These are phyloP conservation scores for Bryum argenteum DNA, from an alignment of 225 moss, liverwort and hornwort species.

Conservation along the genomic window DNA sequence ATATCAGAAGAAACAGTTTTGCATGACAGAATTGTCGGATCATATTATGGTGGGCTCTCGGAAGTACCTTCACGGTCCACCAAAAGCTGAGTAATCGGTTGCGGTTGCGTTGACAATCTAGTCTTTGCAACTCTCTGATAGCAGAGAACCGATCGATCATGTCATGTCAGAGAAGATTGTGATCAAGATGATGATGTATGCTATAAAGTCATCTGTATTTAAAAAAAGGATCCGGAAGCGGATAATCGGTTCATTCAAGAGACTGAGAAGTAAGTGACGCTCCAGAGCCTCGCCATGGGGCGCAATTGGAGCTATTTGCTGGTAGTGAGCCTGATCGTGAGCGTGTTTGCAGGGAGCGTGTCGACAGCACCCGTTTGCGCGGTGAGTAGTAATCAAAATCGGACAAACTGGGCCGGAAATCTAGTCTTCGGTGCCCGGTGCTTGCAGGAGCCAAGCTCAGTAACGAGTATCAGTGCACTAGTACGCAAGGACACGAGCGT, in stretches of 20 bases:
- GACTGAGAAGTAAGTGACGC: no score
- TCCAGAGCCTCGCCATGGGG: conserved; percentile 14
- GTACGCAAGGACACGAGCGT: conserved; percentile 35
- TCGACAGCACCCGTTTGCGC: neutral
- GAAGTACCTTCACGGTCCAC: no score
- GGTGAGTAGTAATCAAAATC: neutral
- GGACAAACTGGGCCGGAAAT: conserved; percentile 60
- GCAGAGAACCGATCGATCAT: neutral
- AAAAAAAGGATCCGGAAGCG: no score
- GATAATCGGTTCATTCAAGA: no score
- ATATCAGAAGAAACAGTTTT: no score
- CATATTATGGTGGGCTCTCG: no score
- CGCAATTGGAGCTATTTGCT: neutral
- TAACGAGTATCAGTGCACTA: conserved; percentile 35
- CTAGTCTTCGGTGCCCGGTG: conserved; percentile 30
- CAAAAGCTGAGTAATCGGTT: no score
- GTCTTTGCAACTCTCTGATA: neutral
- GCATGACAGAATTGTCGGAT: no score
- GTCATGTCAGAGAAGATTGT: neutral
- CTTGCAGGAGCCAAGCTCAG: conserved; percentile 34
- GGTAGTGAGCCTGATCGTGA: neutral
- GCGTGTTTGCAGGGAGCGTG: neutral
- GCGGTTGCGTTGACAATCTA: neutral
- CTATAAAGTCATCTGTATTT: neutral
- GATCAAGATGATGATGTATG: conserved; percentile 3